Evolutionary conservation across 2,329 filamentous ascomycete species (phyloP), one percentile per base, ranked within the genome.

Genomic region (Cryphonectria parasitica): DNA sequence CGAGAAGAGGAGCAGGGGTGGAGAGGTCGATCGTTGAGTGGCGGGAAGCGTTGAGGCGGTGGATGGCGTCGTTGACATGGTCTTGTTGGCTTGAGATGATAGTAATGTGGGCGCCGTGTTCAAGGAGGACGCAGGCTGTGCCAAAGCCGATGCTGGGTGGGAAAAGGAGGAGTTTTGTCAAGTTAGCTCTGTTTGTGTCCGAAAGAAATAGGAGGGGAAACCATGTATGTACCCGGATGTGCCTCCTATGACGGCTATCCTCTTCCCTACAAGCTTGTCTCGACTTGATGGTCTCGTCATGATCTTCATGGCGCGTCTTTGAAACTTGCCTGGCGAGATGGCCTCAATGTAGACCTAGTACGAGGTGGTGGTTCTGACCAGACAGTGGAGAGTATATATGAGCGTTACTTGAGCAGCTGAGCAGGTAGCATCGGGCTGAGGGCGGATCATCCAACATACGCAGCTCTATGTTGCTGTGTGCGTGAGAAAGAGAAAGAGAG

Each of bases 61-160:
- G 65, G 1, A 80, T 76, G n/a, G 80, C 79, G 15, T 74, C 71
- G 61, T 77, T 71, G 31, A 82, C 78, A 13, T 75, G 73, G 3
- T 74, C 76, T 68, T 77, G 73, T 15, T 77, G 77, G 34, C 79
- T 81, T 10, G 79, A 82, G 64, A 82, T 77, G 25, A 82, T 75
- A 25, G 75, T 77, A 2, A 82, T 77, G 25, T 74, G 67, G 11
- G 80, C 79, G 45, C 80, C 80, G n/a, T 77, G 76, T 36, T 79
- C 79, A 28, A 80, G 69, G 65, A 82, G 77, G 36, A 78, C 76
- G 64, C 77, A 73, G n/a, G 80, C 80, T 2, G 78, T 80, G 36
- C 80, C 80, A 67, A 76, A 81, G n/a, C 80, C 80, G 66, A 82
- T 82, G n/a, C 79, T 81, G 45, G 0, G 5, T 2, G 4, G 19